Conservation (phyloP, 148 eudicot genomes). For the Diospyros lotus region DNA sequence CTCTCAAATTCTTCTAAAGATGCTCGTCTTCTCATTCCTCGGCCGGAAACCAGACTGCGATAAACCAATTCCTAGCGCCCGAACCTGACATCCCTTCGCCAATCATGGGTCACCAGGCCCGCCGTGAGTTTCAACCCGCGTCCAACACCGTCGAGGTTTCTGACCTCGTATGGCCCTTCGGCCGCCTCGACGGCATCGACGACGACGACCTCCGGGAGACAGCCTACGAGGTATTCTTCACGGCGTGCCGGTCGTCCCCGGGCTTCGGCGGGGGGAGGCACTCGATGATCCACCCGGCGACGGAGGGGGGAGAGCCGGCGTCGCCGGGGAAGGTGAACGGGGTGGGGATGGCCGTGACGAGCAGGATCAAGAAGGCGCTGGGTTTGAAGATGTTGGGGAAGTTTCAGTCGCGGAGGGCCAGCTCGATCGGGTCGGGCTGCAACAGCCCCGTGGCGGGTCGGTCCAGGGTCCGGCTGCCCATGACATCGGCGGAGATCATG, state of each 20-base stretch:
- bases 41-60: background rate
- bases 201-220: conserved; percentile 62
- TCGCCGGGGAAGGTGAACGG: conserved; percentile 44
- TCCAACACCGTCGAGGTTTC: conserved; percentile 11
- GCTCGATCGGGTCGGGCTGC: conserved; percentile 30
- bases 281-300: conserved; percentile 26
- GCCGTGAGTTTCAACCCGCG: conserved; percentile 29
- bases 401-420: conserved; percentile 43
- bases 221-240: conserved; percentile 90
- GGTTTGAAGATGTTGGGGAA: conserved; percentile 58
- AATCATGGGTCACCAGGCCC: conserved; percentile 35
- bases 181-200: conserved; percentile 51
- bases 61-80: background rate
- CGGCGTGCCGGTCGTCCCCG: conserved; percentile 83
- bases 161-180: conserved; percentile 58
- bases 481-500: conserved; percentile 95
- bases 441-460: conserved; percentile 29
- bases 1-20: conserved; percentile 12
- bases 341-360: conserved; percentile 80
- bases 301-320: conserved; percentile 16
- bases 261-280: conserved; percentile 87
- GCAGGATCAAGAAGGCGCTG: conserved; percentile 68
- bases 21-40: conserved; percentile 31
- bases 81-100: background rate
- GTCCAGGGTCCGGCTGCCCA: conserved; percentile 48